Conservation (phyloP, 78 protist species). For the Cavenderia fasciculata region DNA sequence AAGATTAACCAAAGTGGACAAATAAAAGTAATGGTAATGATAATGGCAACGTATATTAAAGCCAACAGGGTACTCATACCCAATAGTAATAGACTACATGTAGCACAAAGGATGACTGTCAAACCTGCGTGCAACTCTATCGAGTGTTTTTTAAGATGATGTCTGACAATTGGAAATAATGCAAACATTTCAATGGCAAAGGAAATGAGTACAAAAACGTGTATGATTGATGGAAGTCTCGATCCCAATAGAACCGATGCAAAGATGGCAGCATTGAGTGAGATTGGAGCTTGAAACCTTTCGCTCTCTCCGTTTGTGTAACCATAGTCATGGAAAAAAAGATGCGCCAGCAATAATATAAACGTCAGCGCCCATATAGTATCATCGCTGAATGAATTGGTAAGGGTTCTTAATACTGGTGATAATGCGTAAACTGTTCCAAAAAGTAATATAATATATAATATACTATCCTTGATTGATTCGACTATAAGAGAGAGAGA, state of each 20-base stretch:
- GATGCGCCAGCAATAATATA: constrained; percentile 71
- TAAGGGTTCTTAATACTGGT: constrained; percentile 83
- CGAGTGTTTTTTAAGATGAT: constrained; percentile 52
- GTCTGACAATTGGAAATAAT: constrained; percentile 77
- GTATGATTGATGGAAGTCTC: constrained; percentile 73
- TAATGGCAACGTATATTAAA: constrained; percentile 50
- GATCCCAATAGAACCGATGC: constrained; percentile 86
- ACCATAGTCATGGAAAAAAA: constrained; percentile 83
- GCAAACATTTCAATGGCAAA: constrained; percentile 80
- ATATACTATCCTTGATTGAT: constrained; percentile 45
- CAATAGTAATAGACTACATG: constrained; percentile 45
- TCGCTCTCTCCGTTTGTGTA: constrained; percentile 58
- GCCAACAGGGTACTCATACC: constrained; percentile 53
- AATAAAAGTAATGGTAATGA: constrained; percentile 48
- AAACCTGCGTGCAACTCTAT: constrained; percentile 43
- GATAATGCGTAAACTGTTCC: constrained; percentile 76
- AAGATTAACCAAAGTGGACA: constrained; percentile 80
- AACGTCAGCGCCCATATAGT: constrained; percentile 85
- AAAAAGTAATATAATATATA: constrained; percentile 73
- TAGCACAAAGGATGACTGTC: constrained; percentile 44
- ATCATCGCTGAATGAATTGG: constrained; percentile 79
- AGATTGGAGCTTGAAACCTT: constrained; percentile 74
- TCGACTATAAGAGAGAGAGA: constrained; percentile 1
- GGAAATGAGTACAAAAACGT: constrained; percentile 81
- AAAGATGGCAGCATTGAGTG: constrained; percentile 87